Evolutionary conservation across 352 stramenopile species (phyloP).

Genomic region (Phytophthora citrophthora): DNA sequence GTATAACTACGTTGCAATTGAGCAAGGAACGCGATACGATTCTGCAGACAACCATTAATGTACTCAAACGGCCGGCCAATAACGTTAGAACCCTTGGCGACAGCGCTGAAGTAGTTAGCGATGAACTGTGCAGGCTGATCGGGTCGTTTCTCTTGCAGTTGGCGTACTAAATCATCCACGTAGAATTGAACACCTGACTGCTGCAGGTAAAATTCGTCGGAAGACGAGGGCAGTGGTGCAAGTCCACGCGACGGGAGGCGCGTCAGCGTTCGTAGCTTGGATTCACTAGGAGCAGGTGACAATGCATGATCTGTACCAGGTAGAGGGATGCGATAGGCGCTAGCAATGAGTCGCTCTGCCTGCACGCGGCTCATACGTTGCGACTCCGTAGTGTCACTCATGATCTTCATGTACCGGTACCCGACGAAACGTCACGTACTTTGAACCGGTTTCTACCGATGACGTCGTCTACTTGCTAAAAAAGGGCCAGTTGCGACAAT

Average conservation of each 20-base stretch:
- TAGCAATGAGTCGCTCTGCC: conserved; percentile 50
- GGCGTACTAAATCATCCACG: conserved; percentile 60
- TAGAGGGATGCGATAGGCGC: conserved; percentile 41
- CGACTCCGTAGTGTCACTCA: not conserved
- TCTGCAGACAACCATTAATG: conserved; percentile 60
- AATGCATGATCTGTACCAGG: not conserved
- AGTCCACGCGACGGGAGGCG: conserved; percentile 24
- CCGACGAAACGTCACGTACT: conserved; percentile 15
- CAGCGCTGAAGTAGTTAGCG: conserved; percentile 46
- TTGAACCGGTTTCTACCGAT: conserved; percentile 1
- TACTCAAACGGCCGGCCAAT: conserved; percentile 54
- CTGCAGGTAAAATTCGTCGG: conserved; percentile 57
- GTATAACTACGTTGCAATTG: conserved; percentile 49
- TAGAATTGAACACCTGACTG: conserved; percentile 61
- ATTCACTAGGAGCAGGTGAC: not conserved
- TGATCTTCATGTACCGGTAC: conserved; percentile 2
- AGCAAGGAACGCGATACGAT: conserved; percentile 51
- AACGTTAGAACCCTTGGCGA: conserved; percentile 46
- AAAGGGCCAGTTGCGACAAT: conserved; percentile 6
- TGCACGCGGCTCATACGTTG: conserved; percentile 45
- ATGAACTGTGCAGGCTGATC: conserved; percentile 52
- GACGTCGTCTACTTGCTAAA: not conserved
- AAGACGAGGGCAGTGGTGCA: conserved; percentile 6
- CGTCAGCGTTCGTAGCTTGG: conserved; percentile 26
- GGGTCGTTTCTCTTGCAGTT: conserved; percentile 52